Evolutionary conservation across 345 rosid genomes (phyloP).

Genomic region (Nephelium lappaceum): DNA sequence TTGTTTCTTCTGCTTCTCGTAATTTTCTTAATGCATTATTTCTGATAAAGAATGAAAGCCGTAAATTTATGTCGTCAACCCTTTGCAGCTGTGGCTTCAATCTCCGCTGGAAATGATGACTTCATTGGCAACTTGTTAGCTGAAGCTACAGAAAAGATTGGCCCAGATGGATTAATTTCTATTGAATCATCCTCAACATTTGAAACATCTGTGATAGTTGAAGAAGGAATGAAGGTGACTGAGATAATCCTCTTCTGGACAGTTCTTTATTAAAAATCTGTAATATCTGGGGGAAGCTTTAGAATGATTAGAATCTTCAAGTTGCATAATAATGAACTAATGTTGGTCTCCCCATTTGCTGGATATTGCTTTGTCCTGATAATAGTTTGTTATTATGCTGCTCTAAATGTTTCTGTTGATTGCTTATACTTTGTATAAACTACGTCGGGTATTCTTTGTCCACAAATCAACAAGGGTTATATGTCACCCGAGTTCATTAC

Average conservation of each 20-base stretch:
- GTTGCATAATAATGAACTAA: not conserved
- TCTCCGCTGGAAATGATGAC: slow-evolving; percentile 92
- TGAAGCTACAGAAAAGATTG: slow-evolving; percentile 75
- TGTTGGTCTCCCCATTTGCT: not conserved
- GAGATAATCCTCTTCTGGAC: slow-evolving; percentile 8
- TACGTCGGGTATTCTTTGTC: slow-evolving; percentile 20
- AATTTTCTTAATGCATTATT: not conserved
- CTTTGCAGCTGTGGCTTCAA: slow-evolving; percentile 80
- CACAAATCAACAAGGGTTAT: too few relatives aligned
- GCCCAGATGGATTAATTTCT: slow-evolving; percentile 81
- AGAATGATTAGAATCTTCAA: not conserved
- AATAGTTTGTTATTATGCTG: slow-evolving; percentile 1
- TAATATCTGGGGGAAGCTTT: not conserved
- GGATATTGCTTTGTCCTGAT: not conserved
- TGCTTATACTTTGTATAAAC: slow-evolving; percentile 4
- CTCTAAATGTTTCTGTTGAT: not conserved
- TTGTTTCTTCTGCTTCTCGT: slow-evolving; percentile 22
- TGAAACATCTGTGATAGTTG: slow-evolving; percentile 68
- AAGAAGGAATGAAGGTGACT: slow-evolving; percentile 89
- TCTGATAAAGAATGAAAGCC: slow-evolving; percentile 2
- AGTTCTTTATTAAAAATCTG: not conserved
- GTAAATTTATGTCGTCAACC: slow-evolving; percentile 9
- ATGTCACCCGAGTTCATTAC: too few relatives aligned
- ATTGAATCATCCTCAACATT: slow-evolving; percentile 73
- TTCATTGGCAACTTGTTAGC: slow-evolving; percentile 67